Percentiles rank a stretch among this genome's conserved stretches.
Conservation (phyloP, 352 stramenopile genomes). For the Phytopythium boreale region DNA sequence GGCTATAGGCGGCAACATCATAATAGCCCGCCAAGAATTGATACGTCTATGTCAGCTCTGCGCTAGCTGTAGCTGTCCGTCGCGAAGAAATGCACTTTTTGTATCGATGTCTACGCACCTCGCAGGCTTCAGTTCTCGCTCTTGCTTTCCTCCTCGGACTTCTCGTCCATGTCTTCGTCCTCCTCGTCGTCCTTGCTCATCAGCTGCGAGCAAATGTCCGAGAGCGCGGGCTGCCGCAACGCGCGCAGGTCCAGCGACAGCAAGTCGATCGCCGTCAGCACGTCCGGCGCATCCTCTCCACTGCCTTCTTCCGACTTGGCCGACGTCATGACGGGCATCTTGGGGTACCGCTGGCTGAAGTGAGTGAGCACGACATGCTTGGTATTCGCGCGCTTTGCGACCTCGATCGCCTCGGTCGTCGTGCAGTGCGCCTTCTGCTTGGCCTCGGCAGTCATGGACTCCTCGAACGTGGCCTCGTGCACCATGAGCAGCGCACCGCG, state of each 20-base stretch:
- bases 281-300: conserved; percentile 24
- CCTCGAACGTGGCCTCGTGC: conserved; percentile 98
- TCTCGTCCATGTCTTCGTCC: conserved; percentile 9
- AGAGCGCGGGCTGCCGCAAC: conserved; percentile 53
- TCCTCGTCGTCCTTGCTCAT: conserved; percentile 44
- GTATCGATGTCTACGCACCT: neutral
- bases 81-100: neutral
- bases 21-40: neutral
- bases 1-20: neutral
- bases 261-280: conserved; percentile 76
- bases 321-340: conserved; percentile 49
- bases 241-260: conserved; percentile 68
- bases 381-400: conserved; percentile 74
- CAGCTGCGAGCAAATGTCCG: conserved; percentile 64
- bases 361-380: conserved; percentile 94
- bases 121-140: neutral
- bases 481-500: conserved; percentile 89
- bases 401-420: conserved; percentile 87
- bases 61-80: too few relatives aligned
- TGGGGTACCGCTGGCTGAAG: conserved; percentile 90
- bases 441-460: conserved; percentile 91
- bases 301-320: too few relatives aligned
- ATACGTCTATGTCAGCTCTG: too few relatives aligned
- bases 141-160: neutral
- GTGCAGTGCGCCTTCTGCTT: conserved; percentile 95